Percentiles rank a stretch among this genome's conserved stretches.
phyloP scores from a whole-genome alignment of 1,284 basidiomycete genomes.

The Exobasidium rhododendri region DNA sequence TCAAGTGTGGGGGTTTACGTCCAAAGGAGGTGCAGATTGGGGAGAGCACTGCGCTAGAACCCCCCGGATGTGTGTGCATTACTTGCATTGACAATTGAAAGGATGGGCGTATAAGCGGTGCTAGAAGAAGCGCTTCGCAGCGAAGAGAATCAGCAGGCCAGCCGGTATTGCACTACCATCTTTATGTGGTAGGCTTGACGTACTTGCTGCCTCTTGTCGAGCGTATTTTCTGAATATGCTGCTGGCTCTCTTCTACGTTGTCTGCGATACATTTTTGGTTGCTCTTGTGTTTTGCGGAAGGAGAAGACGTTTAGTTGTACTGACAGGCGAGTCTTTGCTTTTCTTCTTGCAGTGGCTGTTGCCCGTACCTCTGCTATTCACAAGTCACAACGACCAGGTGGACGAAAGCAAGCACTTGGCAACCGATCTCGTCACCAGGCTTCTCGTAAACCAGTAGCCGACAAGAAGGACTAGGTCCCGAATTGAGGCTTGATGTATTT shows the following conservation, averaged over 20 bases:
- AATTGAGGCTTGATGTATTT: no score
- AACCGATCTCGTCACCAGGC: neutral
- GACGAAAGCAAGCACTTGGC: conserved; percentile 26
- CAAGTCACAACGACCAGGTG: conserved; percentile 34
- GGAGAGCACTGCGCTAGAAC: conserved; percentile 53
- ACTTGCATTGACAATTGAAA: conserved; percentile 34
- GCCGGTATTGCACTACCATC: neutral
- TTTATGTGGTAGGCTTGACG: neutral
- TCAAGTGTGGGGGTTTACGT: neutral
- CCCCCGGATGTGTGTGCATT: conserved; percentile 35
- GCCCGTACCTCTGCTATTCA: conserved; percentile 48
- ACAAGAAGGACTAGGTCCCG: conserved; percentile 2
- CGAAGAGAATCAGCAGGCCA: neutral
- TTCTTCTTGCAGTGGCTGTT: conserved; percentile 35
- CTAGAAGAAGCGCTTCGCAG: conserved; percentile 26
- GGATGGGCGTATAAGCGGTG: conserved; percentile 54
- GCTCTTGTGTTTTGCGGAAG: neutral
- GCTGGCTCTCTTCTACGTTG: neutral
- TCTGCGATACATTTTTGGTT: neutral
- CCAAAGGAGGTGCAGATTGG: neutral
- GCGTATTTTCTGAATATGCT: neutral
- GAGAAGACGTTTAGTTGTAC: neutral
- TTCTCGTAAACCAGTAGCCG: neutral
- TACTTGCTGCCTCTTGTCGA: neutral
- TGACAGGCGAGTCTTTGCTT: neutral